A percentile compares a stretch with the other conserved stretches of the same genome.
Conservation (phyloP, 805 yeast species). For the Starmerella vaccinii region DNA sequence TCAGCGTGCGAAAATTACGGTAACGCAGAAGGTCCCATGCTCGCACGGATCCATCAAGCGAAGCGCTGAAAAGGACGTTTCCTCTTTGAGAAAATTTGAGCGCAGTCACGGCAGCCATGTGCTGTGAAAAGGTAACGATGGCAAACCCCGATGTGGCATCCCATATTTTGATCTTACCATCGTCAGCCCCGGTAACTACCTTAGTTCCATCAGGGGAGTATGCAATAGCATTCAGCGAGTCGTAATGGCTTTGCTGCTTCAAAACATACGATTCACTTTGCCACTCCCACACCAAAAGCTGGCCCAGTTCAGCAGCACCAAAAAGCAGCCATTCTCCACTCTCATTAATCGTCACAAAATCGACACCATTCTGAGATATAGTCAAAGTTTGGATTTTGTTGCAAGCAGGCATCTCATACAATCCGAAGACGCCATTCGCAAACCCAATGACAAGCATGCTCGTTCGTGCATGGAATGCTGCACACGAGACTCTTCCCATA, state of each 20-base stretch:
- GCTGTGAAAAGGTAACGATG: constrained; percentile 83
- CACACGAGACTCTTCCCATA: constrained; percentile 62
- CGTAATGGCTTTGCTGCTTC: constrained; percentile 96
- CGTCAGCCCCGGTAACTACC: constrained; percentile 89
- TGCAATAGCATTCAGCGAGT: constrained; percentile 68
- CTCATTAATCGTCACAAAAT: constrained; percentile 64
- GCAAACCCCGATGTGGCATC: constrained; percentile 88
- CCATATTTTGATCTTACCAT: constrained; percentile 95
- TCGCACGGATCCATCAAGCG: constrained; percentile 91
- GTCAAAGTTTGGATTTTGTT: constrained; percentile 62
- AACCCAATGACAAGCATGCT: constrained; percentile 81
- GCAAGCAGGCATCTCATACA: constrained; percentile 57
- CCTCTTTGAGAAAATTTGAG: constrained; percentile 82
- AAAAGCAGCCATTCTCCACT: constrained; percentile 96
- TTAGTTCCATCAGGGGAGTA: constrained; percentile 94
- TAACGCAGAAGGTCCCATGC: constrained; percentile 94
- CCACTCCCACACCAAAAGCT: constrained; percentile 94
- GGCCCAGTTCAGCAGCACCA: constrained; percentile 87
- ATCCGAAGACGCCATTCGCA: constrained; percentile 76
- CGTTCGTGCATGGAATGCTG: constrained; percentile 66
- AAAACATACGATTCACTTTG: constrained; percentile 91
- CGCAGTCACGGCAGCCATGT: constrained; percentile 77
- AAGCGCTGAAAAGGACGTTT: constrained; percentile 80
- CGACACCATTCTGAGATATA: constrained; percentile 85
- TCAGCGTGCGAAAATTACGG: constrained; percentile 88